Conservation (phyloP, 2,329 filamentous ascomycete species). For the Talaromyces sp. region DNA sequence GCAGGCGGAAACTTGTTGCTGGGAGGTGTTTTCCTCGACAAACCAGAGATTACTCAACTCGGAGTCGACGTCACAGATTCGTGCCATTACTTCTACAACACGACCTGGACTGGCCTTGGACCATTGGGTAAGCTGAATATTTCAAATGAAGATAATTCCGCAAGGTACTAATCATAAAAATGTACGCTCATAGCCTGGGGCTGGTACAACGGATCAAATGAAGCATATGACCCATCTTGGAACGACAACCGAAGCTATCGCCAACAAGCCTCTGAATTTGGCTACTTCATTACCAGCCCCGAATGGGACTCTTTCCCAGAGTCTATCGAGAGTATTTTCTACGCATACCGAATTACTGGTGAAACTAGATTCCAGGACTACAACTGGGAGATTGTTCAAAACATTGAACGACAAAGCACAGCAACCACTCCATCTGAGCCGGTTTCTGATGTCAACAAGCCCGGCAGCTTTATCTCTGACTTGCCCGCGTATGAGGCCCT, state of each 20-base stretch:
- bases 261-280: constrained; percentile 12
- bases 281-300: constrained; percentile 16
- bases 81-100: constrained; percentile 26
- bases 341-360: constrained; percentile 16
- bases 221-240: constrained; percentile 13
- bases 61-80: constrained; percentile 21
- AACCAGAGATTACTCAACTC: constrained; percentile 20
- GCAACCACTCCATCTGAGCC: constrained; percentile 13
- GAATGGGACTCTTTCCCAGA: constrained; percentile 16
- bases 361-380: constrained; percentile 16
- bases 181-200: constrained; percentile 8
- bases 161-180: neutral
- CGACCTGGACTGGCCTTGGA: constrained; percentile 16
- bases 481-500: constrained; percentile 13
- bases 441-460: constrained; percentile 14
- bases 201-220: constrained; percentile 15
- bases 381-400: constrained; percentile 17
- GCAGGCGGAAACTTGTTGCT: constrained; percentile 19
- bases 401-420: constrained; percentile 12
- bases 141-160: neutral
- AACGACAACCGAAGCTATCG: constrained; percentile 13
- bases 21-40: constrained; percentile 17
- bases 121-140: constrained; percentile 9
- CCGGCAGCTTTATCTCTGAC: constrained; percentile 9
- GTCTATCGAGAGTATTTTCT: constrained; percentile 16